Conservation (phyloP, 441 rosid genomes). For the California macrophylla region DNA sequence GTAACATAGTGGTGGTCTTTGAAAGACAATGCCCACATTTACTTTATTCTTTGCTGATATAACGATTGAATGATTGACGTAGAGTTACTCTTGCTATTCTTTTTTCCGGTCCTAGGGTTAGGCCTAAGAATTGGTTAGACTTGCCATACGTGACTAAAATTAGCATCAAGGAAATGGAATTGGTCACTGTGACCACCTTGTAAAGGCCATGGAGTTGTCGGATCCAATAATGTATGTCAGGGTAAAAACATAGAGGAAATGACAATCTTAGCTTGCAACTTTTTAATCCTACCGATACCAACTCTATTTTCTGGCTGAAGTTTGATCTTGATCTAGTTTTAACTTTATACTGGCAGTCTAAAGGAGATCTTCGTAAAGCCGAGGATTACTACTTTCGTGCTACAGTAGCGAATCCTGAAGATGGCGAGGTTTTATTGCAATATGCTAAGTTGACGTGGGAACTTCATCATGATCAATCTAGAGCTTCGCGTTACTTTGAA, state of each 20-base stretch:
- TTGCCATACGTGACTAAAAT: background rate
- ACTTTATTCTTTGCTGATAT: background rate
- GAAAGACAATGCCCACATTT: background rate
- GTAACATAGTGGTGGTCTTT: background rate
- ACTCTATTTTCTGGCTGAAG: background rate
- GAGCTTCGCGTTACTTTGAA: constrained; percentile 51
- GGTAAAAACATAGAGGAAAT: background rate
- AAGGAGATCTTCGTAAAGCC: constrained; percentile 65
- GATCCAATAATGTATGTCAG: background rate
- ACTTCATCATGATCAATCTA: constrained; percentile 48
- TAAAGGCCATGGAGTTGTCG: background rate
- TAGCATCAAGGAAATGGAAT: background rate
- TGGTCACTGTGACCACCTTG: background rate
- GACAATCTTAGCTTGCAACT: background rate
- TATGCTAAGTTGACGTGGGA: constrained; percentile 70
- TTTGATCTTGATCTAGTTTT: background rate
- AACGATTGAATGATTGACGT: background rate
- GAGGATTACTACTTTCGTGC: constrained; percentile 63
- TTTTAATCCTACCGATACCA: background rate
- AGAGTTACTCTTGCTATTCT: background rate
- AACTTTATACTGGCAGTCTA: constrained; percentile 30
- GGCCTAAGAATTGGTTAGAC: background rate
- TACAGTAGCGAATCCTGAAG: constrained; percentile 52
- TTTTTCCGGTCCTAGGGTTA: background rate
- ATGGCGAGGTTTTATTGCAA: constrained; percentile 40